Conservation (phyloP, 108 stramenopile species). For the Fragilaria crotonensis region DNA sequence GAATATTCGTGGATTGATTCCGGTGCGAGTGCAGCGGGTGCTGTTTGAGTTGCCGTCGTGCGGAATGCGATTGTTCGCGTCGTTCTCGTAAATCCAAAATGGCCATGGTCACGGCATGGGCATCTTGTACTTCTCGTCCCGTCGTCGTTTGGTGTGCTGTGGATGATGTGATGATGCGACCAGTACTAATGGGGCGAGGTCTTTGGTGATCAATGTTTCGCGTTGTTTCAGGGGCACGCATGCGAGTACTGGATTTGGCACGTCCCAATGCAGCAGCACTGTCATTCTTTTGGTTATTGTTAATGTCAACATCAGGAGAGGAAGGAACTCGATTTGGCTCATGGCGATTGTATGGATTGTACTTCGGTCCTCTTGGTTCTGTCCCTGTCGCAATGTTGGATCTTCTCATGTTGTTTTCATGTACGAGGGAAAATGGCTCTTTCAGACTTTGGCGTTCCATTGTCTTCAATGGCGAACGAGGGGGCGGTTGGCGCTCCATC, state of each 20-base stretch:
- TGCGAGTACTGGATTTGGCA: background rate
- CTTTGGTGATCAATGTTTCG: background rate
- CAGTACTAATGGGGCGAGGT: background rate
- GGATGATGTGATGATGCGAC: background rate
- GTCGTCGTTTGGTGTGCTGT: background rate
- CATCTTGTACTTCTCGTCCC: constrained; percentile 17
- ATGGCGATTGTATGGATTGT: too few species aligned
- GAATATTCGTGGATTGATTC: background rate
- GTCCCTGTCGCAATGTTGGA: too few species aligned
- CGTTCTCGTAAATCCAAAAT: constrained; percentile 31
- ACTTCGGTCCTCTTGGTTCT: too few species aligned
- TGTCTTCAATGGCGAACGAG: too few species aligned
- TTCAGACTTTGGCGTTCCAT: too few species aligned
- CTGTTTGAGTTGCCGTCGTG: background rate
- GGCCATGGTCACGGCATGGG: constrained; percentile 21
- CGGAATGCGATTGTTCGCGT: constrained; percentile 14
- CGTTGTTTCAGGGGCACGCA: background rate
- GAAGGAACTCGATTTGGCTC: too few species aligned
- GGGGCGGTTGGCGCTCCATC: too few species aligned
- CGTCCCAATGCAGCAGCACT: too few species aligned
- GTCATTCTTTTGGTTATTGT: too few species aligned
- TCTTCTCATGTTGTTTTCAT: too few species aligned
- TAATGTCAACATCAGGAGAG: too few species aligned
- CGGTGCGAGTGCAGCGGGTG: background rate
- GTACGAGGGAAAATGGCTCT: too few species aligned